Evolutionary conservation across 768 basidiomycete genomes (phyloP).

Genomic region (Agrocybe praecox): DNA sequence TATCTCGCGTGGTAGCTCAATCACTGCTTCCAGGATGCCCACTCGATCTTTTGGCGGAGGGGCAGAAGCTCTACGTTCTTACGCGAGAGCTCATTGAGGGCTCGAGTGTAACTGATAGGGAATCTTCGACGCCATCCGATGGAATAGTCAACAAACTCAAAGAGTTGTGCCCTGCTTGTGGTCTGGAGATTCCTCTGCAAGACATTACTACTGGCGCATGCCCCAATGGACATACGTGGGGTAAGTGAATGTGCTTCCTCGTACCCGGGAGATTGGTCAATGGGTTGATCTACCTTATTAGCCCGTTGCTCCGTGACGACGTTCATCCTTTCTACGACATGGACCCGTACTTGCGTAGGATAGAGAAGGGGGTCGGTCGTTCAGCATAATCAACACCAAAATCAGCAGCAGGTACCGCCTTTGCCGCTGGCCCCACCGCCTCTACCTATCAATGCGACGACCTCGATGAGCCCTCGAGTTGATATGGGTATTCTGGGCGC

Average conservation of each 20-base stretch:
- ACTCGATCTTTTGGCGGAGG: conserved; percentile 37
- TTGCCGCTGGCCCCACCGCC: conserved; percentile 34
- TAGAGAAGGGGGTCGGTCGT: conserved; percentile 42
- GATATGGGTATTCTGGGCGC: too few species aligned
- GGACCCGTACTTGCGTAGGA: conserved; percentile 79
- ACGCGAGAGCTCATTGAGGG: conserved; percentile 25
- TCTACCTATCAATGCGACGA: conserved; percentile 24
- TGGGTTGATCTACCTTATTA: conserved; percentile 32
- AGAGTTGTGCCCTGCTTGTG: conserved; percentile 79
- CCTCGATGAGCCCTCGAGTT: too few species aligned
- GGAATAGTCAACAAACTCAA: conserved; percentile 44
- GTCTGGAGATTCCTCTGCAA: conserved; percentile 56
- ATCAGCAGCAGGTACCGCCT: conserved; percentile 22
- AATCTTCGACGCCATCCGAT: not conserved
- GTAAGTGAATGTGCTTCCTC: conserved; percentile 41
- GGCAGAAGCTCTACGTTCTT: conserved; percentile 28
- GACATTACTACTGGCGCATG: conserved; percentile 68
- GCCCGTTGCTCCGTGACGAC: conserved; percentile 83
- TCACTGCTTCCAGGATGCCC: conserved; percentile 55
- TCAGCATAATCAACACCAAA: too few species aligned
- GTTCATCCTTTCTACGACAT: conserved; percentile 76
- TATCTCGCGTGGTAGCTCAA: conserved; percentile 61
- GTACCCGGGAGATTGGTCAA: not conserved
- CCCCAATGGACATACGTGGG: conserved; percentile 75
- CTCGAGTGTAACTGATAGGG: not conserved